Evolutionary conservation across 352 stramenopile species (phyloP).

Genomic region (Nothophytophthora sp.): DNA sequence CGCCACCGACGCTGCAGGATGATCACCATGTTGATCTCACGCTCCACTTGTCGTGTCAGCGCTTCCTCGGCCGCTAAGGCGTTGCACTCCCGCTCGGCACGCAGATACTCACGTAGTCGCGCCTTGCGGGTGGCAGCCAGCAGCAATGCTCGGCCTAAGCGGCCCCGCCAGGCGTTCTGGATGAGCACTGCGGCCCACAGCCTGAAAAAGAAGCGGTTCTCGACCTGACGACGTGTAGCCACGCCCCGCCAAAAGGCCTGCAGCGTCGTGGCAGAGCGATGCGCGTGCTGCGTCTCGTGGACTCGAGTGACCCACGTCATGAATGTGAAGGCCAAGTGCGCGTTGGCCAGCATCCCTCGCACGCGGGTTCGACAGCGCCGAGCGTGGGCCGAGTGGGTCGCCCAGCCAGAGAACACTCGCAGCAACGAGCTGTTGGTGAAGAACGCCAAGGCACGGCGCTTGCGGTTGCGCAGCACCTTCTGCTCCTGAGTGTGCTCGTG

Average conservation of each 20-base stretch:
- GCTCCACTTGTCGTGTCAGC: slow-evolving; percentile 42
- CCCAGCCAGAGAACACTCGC: slow-evolving; percentile 62
- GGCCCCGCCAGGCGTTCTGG: slow-evolving; percentile 67
- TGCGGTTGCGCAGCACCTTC: slow-evolving; percentile 38
- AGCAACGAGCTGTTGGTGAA: slow-evolving; percentile 64
- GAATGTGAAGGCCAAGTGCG: slow-evolving; percentile 48
- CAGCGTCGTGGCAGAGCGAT: slow-evolving; percentile 36
- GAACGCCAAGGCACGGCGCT: slow-evolving; percentile 60
- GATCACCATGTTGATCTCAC: slow-evolving; percentile 56
- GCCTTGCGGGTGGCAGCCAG: slow-evolving; percentile 51
- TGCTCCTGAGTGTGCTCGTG: slow-evolving; percentile 64
- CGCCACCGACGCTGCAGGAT: slow-evolving; percentile 73
- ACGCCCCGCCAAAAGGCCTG: slow-evolving; percentile 74
- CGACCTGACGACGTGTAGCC: slow-evolving; percentile 33
- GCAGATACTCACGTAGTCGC: slow-evolving; percentile 67
- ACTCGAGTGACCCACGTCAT: slow-evolving; percentile 51
- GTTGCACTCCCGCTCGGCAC: slow-evolving; percentile 65
- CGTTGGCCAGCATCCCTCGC: slow-evolving; percentile 50
- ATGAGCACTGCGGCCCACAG: slow-evolving; percentile 73
- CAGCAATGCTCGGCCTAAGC: slow-evolving; percentile 54
- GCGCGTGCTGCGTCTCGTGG: slow-evolving; percentile 26
- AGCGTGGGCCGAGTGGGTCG: slow-evolving; percentile 33
- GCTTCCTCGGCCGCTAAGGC: slow-evolving; percentile 51
- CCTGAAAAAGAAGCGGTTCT: slow-evolving; percentile 62
- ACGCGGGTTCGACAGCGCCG: slow-evolving; percentile 44